Base-by-base conservation (phyloP, 2,329 filamentous ascomycete genomes). In the Fusarium poae region DNA sequence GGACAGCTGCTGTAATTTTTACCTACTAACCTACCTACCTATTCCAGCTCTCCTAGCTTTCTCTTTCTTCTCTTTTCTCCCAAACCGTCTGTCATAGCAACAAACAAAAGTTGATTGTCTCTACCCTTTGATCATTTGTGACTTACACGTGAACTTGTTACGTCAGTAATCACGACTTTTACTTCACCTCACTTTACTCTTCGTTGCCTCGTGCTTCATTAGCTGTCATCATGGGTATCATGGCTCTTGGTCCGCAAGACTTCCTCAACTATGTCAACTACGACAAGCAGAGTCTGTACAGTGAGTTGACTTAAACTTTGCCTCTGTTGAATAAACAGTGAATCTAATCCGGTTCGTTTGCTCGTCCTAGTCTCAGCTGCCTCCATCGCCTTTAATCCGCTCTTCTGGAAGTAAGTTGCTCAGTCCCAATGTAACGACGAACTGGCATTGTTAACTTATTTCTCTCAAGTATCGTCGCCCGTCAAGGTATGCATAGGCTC, bases 341-440 rank as follows among this genome's bases (percentile, higher is more conserved):
- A 51, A 39, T 65, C 67, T 74, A 56, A 75, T 64, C 25, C 13
- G 16, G 48, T 20, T 35, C 52, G 15, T 51, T 67, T 62, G 37
- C 49, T 50, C n/a, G 56, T 43, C n/a, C 60, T 60, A 97, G 94
- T 96, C 72, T 92, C 93, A 72, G 92, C 90, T 48, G 86, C 85
- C 57, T 88, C 92, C 54, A 97, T 99, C 81, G 86, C 91, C 49
- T 98, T 99, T 82, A 99, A 99, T 81, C 96, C 96, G 23, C 91
- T 96, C n/a, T 98, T 97, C 81, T 99, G 96, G 96, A 99, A 99
- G 94, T 97, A 86, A 85, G 92, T 86, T 54, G 12, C 35, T 65
- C 42, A 48, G 23, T 20, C 45, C 40, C 52, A 21, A 18, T 20
- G n/a, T 44, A 56, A 42, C 52, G 43, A 46, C 35, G n/a, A n/a